Evolutionary conservation across 257 asterid genomes (phyloP).

Genomic region (Ocimum tenuiflorum): DNA sequence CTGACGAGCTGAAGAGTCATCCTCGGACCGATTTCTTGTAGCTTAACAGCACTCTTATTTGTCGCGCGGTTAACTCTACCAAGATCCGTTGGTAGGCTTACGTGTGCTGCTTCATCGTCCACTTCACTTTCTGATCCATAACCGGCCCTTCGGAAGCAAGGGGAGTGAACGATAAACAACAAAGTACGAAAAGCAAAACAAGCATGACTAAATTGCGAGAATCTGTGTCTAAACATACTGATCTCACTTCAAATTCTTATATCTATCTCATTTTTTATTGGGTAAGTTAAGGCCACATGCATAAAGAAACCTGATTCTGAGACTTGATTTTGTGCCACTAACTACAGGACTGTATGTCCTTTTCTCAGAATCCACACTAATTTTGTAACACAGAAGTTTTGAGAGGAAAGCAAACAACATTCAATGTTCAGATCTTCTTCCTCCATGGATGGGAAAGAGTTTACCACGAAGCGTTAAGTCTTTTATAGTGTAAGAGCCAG

Average conservation of each 20-base stretch:
- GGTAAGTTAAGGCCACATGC: no score
- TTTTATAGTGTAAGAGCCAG: not conserved
- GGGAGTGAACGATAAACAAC: not conserved
- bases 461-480: not conserved
- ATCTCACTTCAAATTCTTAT: no score
- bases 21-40: conserved; percentile 91
- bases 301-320: no score
- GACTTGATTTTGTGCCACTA: no score
- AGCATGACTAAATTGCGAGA: not conserved
- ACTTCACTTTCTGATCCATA: conserved; percentile 94
- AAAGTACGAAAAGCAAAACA: not conserved
- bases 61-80: conserved; percentile 76
- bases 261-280: no score
- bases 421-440: no score
- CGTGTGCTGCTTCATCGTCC: conserved; percentile 91
- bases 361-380: no score
- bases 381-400: no score
- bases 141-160: conserved; percentile 57
- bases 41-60: conserved; percentile 81
- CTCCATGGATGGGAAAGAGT: no score
- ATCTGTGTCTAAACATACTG: not conserved
- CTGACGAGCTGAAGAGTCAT: conserved; percentile 73
- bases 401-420: not conserved
- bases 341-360: no score
- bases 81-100: conserved; percentile 56